Base-by-base conservation (phyloP, 2,329 filamentous ascomycete genomes). In the Colletotrichum sp. region DNA sequence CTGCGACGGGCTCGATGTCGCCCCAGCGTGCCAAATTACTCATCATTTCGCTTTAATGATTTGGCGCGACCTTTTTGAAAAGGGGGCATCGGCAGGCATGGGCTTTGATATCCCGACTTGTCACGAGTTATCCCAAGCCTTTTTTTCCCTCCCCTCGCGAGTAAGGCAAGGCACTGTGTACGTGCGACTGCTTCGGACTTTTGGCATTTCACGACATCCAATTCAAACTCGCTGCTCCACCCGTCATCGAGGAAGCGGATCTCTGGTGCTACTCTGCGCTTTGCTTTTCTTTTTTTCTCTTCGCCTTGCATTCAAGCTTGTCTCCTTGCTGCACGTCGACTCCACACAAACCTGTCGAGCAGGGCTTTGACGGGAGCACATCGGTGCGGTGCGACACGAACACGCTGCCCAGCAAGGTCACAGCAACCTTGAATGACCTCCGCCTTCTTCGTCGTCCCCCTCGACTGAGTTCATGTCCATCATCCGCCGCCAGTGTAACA, bases 21-120 rank as follows among this genome's bases (percentile, higher is more conserved):
- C 67, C 67, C 67, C 67, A 70, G 55, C 48, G 57, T 70, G 57
- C 38, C 38, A 63, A 70, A 70, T 70, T 70, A 70, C 67, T 70
- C 67, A 70, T 70, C 67, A 70, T 70, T 70, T 70, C 67, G 67
- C 24, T 70, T 70, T 63, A 48, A 63, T 63, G 67, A 70, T 48
- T 70, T 63, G 67, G 36, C 67, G 67, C 67, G 57, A 63, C 34
- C 34, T 52, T 63, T 67, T 70, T 48, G 12, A 61, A 63, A 63
- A 61, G 34, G 67, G 67, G 43, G 48, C 28, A 67, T 52, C n/a
- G 43, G 43, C 21, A 55, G 57, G n/a, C 55, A 63, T 38, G 67
- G 26, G 12, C 28, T 9, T 2, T 9, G 18, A 63, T 34, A 21
- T 24, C 48, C 43, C 36, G 63, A 52, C 63, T 24, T 21, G 36